A percentile compares a stretch with the other conserved stretches of the same genome.
These are phyloP conservation scores for Adansonia digitata DNA, from an alignment of 345 rosid genomes.

Conservation along the genomic window DNA sequence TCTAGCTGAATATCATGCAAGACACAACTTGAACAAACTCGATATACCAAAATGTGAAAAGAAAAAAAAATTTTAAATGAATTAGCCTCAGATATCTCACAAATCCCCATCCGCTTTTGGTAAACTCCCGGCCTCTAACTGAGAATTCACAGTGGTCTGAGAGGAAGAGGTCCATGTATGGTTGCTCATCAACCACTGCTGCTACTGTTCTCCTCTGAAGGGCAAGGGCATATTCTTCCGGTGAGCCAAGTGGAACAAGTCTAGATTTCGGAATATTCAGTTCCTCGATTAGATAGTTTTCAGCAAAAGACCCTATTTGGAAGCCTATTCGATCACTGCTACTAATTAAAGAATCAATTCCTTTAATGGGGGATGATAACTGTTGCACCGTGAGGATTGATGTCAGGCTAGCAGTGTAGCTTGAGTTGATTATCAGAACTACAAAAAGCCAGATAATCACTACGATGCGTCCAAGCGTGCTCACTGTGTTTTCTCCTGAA, in stretches of 20 bases:
- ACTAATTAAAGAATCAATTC: conserved; percentile 66
- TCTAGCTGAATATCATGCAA: not conserved
- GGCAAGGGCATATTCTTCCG: conserved; percentile 66
- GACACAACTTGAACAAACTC: not conserved
- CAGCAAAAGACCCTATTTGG: conserved; percentile 81
- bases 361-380: conserved; percentile 79
- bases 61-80: not conserved
- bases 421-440: conserved; percentile 77
- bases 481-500: conserved; percentile 81
- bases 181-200: conserved; percentile 75
- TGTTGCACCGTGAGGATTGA: conserved; percentile 88
- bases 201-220: conserved; percentile 68
- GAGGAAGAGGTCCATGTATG: conserved; percentile 77
- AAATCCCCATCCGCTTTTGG: conserved; percentile 88
- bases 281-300: conserved; percentile 68
- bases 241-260: conserved; percentile 75
- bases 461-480: conserved; percentile 79
- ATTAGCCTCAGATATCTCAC: conserved; percentile 46
- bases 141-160: conserved; percentile 64
- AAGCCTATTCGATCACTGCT: conserved; percentile 51
- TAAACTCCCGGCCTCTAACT: conserved; percentile 74
- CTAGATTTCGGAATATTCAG: conserved; percentile 66
- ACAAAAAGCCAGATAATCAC: conserved; percentile 87
- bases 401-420: conserved; percentile 96
- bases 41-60: not conserved